Evolutionary conservation across 208 protist genomes (phyloP), one percentile per base, ranked within the genome.

Genomic region (Leishmania guyanensis): DNA sequence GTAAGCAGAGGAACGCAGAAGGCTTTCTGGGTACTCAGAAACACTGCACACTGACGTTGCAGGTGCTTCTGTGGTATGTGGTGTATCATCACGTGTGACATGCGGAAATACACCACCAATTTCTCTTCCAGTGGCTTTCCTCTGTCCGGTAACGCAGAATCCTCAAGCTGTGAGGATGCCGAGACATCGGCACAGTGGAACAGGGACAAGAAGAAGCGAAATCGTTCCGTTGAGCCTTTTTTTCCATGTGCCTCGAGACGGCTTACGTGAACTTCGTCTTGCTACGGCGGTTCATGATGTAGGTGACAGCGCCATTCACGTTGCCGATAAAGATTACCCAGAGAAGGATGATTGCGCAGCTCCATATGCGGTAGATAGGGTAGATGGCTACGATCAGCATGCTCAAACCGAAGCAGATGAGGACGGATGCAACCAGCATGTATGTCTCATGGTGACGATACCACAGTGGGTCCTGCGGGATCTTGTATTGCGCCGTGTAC

Each of bases 351-450:
- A 85, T 85, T 0, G 82, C 82, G 60, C 77, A 82, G 77, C 77
- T 71, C 82, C 82, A 85, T 22, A 85, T 76, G 20, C 48, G 9
- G 20, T 85, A 85, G 36, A 85, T 85, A 62, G 82, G 90, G 87
- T 93, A 98, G 68, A 98, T 86, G 64, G 87, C 95, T 14, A 94
- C 84, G 17, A 89, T 87, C 9, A 85, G 71, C 71, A 81, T 74
- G 72, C 71, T 79, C 2, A 69, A 70, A 17, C 82, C 82, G 10
- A 82, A 77, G 64, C 62, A 79, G 77, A 85, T 81, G 9, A 81
- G 54, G 5, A 85, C 16, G 2, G 82, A 77, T 48, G 82, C 82
- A 20, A 85, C 48, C 29, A 85, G 72, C 22, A 98, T 70, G 62
- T 93, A 91, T 16, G 69, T 68, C 83, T 90, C 87, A 74, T 97